phyloP scores from a whole-genome alignment of 1,284 basidiomycete genomes.

The Microstroma glucosiphilum region DNA sequence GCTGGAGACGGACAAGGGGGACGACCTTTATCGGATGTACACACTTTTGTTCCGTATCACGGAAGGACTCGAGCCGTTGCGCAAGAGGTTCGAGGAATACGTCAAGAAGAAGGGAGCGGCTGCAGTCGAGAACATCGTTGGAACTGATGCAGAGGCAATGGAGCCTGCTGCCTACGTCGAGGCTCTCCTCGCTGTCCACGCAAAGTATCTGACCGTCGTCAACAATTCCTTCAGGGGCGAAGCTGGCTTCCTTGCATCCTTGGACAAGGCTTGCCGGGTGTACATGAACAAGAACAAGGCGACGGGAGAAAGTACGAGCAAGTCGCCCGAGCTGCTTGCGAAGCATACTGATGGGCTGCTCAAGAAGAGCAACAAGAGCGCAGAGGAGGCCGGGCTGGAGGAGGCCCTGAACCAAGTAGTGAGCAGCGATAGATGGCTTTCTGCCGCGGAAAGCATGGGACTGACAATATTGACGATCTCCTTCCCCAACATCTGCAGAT shows the following conservation, averaged over 20 bases:
- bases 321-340: slow-evolving; percentile 88
- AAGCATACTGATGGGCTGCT: slow-evolving; percentile 87
- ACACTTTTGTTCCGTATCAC: slow-evolving; percentile 79
- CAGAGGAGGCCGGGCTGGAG: slow-evolving; percentile 84
- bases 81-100: slow-evolving; percentile 87
- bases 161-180: slow-evolving; percentile 89
- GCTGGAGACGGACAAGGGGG: slow-evolving; percentile 85
- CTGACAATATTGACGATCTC: not conserved
- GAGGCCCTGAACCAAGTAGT: slow-evolving; percentile 75
- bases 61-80: slow-evolving; percentile 82
- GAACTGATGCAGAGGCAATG: slow-evolving; percentile 17
- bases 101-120: slow-evolving; percentile 82
- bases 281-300: slow-evolving; percentile 94
- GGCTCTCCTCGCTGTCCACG: slow-evolving; percentile 81
- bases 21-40: slow-evolving; percentile 78
- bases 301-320: slow-evolving; percentile 52
- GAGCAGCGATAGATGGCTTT: not conserved
- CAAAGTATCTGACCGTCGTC: slow-evolving; percentile 86
- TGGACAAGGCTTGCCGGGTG: slow-evolving; percentile 88
- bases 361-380: slow-evolving; percentile 85
- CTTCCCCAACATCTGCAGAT: slow-evolving; percentile 54
- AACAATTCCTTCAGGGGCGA: slow-evolving; percentile 85
- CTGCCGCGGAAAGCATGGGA: not conserved
- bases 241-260: slow-evolving; percentile 85
- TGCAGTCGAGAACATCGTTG: slow-evolving; percentile 69